Evolutionary conservation across 345 rosid genomes (phyloP).

Genomic region (Triadica sebifera): DNA sequence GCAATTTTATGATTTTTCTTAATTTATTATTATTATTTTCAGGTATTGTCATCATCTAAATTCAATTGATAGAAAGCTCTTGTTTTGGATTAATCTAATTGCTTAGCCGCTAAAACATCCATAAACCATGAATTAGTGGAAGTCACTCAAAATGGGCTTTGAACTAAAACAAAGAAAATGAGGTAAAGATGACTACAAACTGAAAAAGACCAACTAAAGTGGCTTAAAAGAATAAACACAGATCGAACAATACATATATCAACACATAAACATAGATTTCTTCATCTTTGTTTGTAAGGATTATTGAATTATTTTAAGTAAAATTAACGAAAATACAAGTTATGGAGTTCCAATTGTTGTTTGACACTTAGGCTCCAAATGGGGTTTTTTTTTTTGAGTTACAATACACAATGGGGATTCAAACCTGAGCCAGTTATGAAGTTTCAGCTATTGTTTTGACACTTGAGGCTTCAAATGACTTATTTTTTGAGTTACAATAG

Average conservation of each 20-base stretch:
- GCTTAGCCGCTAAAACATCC: conserved; percentile 76
- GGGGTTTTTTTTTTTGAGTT: no score
- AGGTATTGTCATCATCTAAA: conserved; percentile 19
- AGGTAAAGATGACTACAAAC: conserved; percentile 31
- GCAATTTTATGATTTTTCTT: neutral
- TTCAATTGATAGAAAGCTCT: conserved; percentile 27
- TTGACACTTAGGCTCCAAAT: no score
- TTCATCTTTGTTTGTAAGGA: conserved; percentile 49
- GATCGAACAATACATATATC: no score
- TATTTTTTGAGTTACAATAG: no score
- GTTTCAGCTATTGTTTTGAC: no score
- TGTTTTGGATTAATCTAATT: conserved; percentile 38
- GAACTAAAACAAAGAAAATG: conserved; percentile 37
- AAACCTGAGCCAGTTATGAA: no score
- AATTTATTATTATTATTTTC: neutral
- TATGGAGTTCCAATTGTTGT: conserved; percentile 18
- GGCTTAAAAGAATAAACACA: conserved; percentile 43
- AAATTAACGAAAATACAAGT: neutral
- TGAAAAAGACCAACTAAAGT: conserved; percentile 48
- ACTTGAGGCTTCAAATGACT: no score
- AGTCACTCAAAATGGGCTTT: conserved; percentile 47
- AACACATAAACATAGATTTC: neutral
- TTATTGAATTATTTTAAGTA: conserved; percentile 6
- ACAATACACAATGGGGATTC: no score
- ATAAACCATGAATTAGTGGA: conserved; percentile 39